Conservation (phyloP, 176 grass and related monocot genomes). For the sorghum (Sorghum bicolor) region Sorghum_bicolor_NCBIv3 NC_012872.2:65458001-65458500, state of each 20-base stretch:
- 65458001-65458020: conserved; percentile 60
- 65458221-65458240: conserved; percentile 61
- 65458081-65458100: conserved; percentile 70
- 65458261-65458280: conserved; percentile 23
- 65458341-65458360: conserved; percentile 49
- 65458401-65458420: conserved; percentile 51
- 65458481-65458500: conserved; percentile 41
- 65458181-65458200: conserved; percentile 36
- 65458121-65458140: conserved; percentile 44
- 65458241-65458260: conserved; percentile 38
- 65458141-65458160: conserved; percentile 55
- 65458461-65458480: conserved; percentile 50
- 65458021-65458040: conserved; percentile 51
- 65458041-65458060: conserved; percentile 49
- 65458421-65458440: conserved; percentile 61
- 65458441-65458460: conserved; percentile 62
- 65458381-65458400: conserved; percentile 69
- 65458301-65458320: conserved; percentile 18
- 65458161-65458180: conserved; percentile 42
- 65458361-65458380: conserved; percentile 64
- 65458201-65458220: conserved; percentile 51
- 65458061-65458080: conserved; percentile 57
- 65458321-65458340: conserved; percentile 28
- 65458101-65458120: conserved; percentile 58
- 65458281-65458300: conserved; percentile 63